Conservation (phyloP, 2,329 filamentous ascomycete species). For the Metarhizium guizhouense region DNA sequence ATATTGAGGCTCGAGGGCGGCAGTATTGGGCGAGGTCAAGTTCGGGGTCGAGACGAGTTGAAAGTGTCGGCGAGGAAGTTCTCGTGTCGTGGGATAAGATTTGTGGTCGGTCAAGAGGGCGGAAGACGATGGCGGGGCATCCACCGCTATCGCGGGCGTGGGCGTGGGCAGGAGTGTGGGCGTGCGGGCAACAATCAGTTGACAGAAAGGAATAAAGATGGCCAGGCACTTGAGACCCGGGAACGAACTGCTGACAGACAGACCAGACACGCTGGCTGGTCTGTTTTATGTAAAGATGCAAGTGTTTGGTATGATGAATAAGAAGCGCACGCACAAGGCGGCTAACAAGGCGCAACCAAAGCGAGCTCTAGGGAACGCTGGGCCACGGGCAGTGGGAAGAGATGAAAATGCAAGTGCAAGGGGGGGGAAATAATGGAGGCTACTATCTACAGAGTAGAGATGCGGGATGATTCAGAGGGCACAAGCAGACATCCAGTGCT, state of each 20-base stretch:
- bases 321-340: not conserved
- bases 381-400: too few relatives aligned
- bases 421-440: too few relatives aligned
- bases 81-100: not conserved
- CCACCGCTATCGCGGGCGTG: not conserved
- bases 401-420: too few relatives aligned
- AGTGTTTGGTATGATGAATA: not conserved
- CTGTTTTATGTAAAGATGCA: too few relatives aligned
- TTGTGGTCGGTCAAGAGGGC: slow-evolving; percentile 2
- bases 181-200: not conserved
- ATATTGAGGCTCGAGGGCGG: slow-evolving; percentile 32
- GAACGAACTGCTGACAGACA: too few relatives aligned
- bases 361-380: not conserved
- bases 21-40: not conserved
- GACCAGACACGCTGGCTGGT: too few relatives aligned
- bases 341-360: not conserved
- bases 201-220: too few relatives aligned
- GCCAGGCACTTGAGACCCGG: too few relatives aligned
- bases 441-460: too few relatives aligned
- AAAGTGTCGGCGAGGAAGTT: not conserved
- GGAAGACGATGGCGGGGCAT: slow-evolving; percentile 7
- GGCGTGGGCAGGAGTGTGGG: not conserved
- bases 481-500: too few relatives aligned
- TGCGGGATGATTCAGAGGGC: too few relatives aligned
- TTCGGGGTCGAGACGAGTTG: not conserved